These are phyloP conservation scores for Salvia rosmarinus DNA, from an alignment of 257 asterid species.

Conservation along the genomic window DNA sequence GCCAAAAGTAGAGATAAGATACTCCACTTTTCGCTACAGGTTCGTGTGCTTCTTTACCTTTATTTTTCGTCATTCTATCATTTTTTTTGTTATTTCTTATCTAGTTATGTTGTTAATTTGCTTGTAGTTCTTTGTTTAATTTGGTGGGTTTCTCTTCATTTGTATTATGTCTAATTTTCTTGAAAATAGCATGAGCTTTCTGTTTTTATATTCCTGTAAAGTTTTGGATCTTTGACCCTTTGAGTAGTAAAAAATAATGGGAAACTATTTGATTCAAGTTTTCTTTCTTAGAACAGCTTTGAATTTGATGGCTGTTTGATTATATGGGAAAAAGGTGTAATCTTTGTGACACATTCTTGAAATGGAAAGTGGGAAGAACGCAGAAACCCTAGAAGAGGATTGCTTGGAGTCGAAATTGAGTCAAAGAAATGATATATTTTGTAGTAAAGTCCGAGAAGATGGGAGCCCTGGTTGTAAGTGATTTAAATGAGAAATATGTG, in stretches of 20 bases:
- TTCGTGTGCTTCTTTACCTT: constrained; percentile 29
- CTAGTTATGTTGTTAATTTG: constrained; percentile 9
- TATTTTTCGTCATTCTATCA: not conserved
- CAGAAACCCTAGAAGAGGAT: constrained; percentile 51
- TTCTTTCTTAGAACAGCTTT: constrained; percentile 40
- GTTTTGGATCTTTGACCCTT: constrained; percentile 19
- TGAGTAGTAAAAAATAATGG: constrained; percentile 13
- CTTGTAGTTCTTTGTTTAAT: not conserved
- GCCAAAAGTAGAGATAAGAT: constrained; percentile 19
- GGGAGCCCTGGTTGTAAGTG: constrained; percentile 37
- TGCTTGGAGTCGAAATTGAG: constrained; percentile 31
- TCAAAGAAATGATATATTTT: constrained; percentile 23
- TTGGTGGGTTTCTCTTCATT: constrained; percentile 14
- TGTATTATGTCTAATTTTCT: not conserved
- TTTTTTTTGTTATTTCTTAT: not conserved
- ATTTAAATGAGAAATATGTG: constrained; percentile 36
- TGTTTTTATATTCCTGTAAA: not conserved
- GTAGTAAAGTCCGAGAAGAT: constrained; percentile 38
- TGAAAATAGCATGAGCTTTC: not conserved
- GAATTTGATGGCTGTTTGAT: constrained; percentile 38
- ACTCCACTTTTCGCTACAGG: constrained; percentile 31
- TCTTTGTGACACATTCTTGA: constrained; percentile 45
- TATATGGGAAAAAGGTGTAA: constrained; percentile 45
- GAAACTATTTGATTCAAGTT: constrained; percentile 33
- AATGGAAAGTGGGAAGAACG: constrained; percentile 44